Conservation (phyloP, 495 filamentous ascomycete genomes). For the Aspergillus incahuasiensis region DNA sequence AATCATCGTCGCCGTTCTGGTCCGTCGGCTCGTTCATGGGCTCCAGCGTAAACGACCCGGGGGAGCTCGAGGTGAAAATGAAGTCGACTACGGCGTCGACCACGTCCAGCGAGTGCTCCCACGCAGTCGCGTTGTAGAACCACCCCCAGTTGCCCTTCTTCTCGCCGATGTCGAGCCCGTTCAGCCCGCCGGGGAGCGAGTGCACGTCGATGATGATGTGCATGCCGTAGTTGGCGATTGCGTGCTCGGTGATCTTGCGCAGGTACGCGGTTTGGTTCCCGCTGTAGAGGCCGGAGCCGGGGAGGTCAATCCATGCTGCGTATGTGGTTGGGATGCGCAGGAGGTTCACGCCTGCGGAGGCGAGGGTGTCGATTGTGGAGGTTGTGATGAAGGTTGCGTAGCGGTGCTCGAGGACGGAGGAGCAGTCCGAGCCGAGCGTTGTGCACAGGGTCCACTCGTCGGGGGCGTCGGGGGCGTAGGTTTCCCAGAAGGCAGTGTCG, state of each 20-base stretch:
- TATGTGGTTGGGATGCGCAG: constrained; percentile 32
- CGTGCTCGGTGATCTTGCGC: constrained; percentile 22
- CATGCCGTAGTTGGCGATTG: constrained; percentile 26
- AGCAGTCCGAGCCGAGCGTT: constrained; percentile 21
- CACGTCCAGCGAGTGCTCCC: constrained; percentile 24
- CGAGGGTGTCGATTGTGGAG: constrained; percentile 27
- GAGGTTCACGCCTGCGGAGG: constrained; percentile 18
- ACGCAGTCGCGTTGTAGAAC: constrained; percentile 25
- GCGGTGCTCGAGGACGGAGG: constrained; percentile 21
- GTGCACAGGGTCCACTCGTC: constrained; percentile 32
- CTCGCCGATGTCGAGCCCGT: constrained; percentile 29
- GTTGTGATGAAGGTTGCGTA: constrained; percentile 29
- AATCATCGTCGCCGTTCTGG: constrained; percentile 15
- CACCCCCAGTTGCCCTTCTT: constrained; percentile 25
- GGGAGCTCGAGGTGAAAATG: constrained; percentile 20
- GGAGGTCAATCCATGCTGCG: constrained; percentile 25
- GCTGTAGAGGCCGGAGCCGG: constrained; percentile 28
- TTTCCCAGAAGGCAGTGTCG: constrained; percentile 25
- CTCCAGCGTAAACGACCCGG: constrained; percentile 22
- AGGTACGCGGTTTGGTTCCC: constrained; percentile 25
- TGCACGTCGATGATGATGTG: constrained; percentile 31
- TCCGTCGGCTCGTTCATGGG: constrained; percentile 25
- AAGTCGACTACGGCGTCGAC: constrained; percentile 24
- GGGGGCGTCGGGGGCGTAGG: constrained; percentile 16
- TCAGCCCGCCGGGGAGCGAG: constrained; percentile 27